Conservation (phyloP, 2,329 filamentous ascomycete species). For the Monosporascus sp. region DNA sequence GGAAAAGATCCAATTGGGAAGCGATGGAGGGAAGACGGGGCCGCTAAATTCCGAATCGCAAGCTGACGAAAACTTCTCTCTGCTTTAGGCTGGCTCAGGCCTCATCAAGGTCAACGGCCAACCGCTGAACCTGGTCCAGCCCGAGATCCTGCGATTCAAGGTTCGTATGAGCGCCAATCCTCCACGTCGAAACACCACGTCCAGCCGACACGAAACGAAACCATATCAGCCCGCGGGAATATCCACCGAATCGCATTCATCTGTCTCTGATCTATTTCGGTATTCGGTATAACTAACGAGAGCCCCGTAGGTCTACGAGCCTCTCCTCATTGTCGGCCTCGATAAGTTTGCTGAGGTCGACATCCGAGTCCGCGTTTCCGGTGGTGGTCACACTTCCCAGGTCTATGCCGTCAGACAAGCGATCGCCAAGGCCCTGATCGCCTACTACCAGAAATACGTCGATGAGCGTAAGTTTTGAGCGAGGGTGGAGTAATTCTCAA, state of each 20-base stretch:
- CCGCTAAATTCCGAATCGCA: slow-evolving; percentile 6
- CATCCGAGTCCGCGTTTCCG: slow-evolving; percentile 92
- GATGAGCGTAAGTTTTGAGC: slow-evolving; percentile 61
- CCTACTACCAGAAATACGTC: slow-evolving; percentile 99
- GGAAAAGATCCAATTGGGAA: too few species aligned
- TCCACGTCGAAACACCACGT: background rate
- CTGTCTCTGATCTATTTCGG: too few species aligned
- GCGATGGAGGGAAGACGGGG: too few species aligned
- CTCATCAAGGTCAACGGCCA: slow-evolving; percentile 99
- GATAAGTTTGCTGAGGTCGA: slow-evolving; percentile 97
- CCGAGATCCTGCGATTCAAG: slow-evolving; percentile 97
- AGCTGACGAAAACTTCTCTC: slow-evolving; percentile 11
- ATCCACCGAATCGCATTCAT: background rate
- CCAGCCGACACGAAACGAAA: background rate
- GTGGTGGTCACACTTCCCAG: slow-evolving; percentile 96
- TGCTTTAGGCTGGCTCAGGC: slow-evolving; percentile 42
- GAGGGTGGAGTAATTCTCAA: background rate
- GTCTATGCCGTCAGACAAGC: slow-evolving; percentile 98
- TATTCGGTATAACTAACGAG: slow-evolving; percentile 6
- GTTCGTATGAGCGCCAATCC: slow-evolving; percentile 39
- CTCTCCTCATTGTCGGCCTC: slow-evolving; percentile 90
- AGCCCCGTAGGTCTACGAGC: slow-evolving; percentile 79
- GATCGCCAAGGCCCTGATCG: slow-evolving; percentile 94
- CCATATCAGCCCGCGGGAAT: background rate
- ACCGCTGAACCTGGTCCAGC: slow-evolving; percentile 88